A percentile compares a stretch with the other conserved stretches of the same genome.
phyloP scores from a whole-genome alignment of 192 early-diverging fungal genomes.

The Dissophora globulifera region DNA sequence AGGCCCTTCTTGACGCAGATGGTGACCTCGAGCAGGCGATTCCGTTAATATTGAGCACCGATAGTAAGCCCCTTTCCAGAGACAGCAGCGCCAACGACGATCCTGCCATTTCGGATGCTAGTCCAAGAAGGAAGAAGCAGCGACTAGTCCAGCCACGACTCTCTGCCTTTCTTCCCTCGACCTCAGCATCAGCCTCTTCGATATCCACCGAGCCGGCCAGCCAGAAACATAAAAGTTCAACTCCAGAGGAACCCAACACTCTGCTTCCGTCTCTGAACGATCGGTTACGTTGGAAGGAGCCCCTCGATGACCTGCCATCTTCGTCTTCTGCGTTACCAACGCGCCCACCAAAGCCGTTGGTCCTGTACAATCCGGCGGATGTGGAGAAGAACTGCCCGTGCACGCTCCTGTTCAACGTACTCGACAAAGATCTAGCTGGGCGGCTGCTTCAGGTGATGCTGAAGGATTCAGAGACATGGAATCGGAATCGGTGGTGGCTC shows the following conservation, averaged over 20 bases:
- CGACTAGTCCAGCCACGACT: conserved; percentile 39
- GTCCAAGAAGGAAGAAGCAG: conserved; percentile 17
- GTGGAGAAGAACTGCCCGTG: conserved; percentile 43
- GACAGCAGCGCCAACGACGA: not conserved
- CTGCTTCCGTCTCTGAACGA: conserved; percentile 36
- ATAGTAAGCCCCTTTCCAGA: not conserved
- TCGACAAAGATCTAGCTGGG: conserved; percentile 43
- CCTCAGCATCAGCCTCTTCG: not conserved
- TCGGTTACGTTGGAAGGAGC: conserved; percentile 42
- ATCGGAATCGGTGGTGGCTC: conserved; percentile 53
- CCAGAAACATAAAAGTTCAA: not conserved
- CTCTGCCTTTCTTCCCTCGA: conserved; percentile 20
- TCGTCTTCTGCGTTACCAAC: not conserved
- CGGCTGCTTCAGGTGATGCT: conserved; percentile 42
- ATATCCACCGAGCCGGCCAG: not conserved
- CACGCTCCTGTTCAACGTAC: conserved; percentile 41
- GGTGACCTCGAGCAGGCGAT: conserved; percentile 47
- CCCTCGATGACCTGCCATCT: conserved; percentile 1
- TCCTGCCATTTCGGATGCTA: not conserved
- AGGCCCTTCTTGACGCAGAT: conserved; percentile 13
- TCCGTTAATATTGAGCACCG: conserved; percentile 22
- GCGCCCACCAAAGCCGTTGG: conserved; percentile 25
- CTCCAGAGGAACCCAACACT: not conserved
- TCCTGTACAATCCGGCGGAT: conserved; percentile 45
- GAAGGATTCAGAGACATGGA: conserved; percentile 49